phyloP scores from a whole-genome alignment of 257 asterid species.

The Fraxinus cuspidata region DNA sequence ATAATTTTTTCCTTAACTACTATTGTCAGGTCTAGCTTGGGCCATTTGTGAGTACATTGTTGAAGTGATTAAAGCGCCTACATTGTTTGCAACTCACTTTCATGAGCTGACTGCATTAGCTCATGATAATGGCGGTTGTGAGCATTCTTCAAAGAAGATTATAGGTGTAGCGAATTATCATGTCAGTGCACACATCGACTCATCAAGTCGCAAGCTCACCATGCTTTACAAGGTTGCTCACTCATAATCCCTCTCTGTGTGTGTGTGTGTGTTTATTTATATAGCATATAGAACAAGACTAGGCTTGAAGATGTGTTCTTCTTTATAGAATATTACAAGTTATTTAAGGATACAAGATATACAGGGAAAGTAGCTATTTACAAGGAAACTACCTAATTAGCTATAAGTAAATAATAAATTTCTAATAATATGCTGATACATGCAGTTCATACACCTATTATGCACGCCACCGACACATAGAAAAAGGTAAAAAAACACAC shows the following conservation, averaged over 20 bases:
- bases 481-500: no score
- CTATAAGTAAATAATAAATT: no score
- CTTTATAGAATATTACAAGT: no score
- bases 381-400: no score
- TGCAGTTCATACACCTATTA: not conserved
- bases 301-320: not conserved
- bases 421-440: no score
- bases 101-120: constrained; percentile 96
- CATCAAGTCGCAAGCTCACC: constrained; percentile 82
- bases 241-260: constrained; percentile 28
- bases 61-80: constrained; percentile 83
- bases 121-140: constrained; percentile 45
- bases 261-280: not conserved
- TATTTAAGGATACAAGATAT: no score
- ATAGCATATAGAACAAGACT: not conserved
- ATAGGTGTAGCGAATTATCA: constrained; percentile 83
- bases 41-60: constrained; percentile 95
- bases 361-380: no score
- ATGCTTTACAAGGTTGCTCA: constrained; percentile 89
- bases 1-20: constrained; percentile 19
- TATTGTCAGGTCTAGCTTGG: constrained; percentile 85
- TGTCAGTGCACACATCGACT: constrained; percentile 94
- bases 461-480: not conserved
- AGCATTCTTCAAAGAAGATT: constrained; percentile 45
- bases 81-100: constrained; percentile 95